Evolutionary conservation across 768 basidiomycete species (phyloP), one percentile per base, ranked within the genome.

Genomic region (Hygrocybe coccinea): DNA sequence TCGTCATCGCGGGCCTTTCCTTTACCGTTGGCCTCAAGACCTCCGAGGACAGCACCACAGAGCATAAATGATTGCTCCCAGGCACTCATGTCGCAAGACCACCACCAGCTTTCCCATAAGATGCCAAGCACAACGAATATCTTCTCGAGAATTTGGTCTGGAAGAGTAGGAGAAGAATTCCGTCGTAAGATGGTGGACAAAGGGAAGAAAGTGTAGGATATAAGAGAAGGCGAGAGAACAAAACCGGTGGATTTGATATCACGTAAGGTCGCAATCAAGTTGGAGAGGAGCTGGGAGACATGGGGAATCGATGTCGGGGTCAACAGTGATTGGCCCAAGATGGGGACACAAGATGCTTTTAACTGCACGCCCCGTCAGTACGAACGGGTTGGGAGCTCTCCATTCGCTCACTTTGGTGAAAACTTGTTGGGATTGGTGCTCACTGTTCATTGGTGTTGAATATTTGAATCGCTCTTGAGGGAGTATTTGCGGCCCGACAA

Each of bases 1-100:
- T 97, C 93, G 50, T 95, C 92, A 58, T 87, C 85, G 45, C 88
- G 77, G 34, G 74, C 76, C 65, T 80, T 86, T 14, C 70, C 78
- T 64, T 85, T 88, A n/a, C 79, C 84, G 67, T 83, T 90, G 21
- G 74, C 76, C 54, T 84, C 86, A 8, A 87, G 71, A 12, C 82
- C 79, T 17, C 84, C 84, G 5, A 89, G 67, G 33, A 87, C 74
- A 14, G 85, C 79, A 35, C 81, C 80, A 59, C 77, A 86, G 14
- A 91, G 74, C 75, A 85, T 87, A 67, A 95, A 90, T 22, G 93
- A 72, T 64, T 97, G 92, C 64, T 88, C 85, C 93, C 93, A 95
- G 24, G 83, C 69, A 52, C 75, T 75, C 36, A 81, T 48, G 45
- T 91, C 89, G 65, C 86, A 85, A 17, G 75, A 74, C 88, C 89